Conservation (phyloP, 2,329 filamentous ascomycete genomes). For the Apiospora saccharicola region DNA sequence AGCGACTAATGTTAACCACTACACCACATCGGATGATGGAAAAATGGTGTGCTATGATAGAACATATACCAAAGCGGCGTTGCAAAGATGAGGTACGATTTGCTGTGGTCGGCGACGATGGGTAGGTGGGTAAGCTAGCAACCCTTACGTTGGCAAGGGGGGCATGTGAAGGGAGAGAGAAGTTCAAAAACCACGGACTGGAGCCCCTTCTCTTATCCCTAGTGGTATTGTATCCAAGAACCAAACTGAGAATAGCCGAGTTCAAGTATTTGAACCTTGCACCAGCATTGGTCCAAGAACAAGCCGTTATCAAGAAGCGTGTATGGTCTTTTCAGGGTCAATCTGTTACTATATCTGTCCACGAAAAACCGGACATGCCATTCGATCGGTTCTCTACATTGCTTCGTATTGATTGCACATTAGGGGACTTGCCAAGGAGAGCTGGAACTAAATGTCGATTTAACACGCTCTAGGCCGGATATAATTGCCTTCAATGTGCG, state of each 20-base stretch:
- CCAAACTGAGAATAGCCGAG: not conserved
- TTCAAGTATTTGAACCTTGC: not conserved
- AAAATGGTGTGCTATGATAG: not conserved
- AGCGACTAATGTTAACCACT: slow-evolving; percentile 7
- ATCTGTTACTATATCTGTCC: not conserved
- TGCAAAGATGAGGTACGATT: not conserved
- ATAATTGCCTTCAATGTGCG: not conserved
- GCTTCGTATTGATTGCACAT: not conserved
- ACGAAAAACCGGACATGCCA: not conserved
- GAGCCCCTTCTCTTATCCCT: not conserved
- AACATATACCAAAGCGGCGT: not conserved
- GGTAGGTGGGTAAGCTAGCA: not conserved
- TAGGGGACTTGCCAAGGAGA: not conserved
- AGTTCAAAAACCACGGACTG: not conserved
- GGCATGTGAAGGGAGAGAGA: not conserved
- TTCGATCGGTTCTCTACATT: not conserved
- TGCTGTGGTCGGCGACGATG: not conserved
- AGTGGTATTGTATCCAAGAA: not conserved
- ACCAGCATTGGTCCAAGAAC: not conserved
- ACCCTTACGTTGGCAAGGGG: not conserved
- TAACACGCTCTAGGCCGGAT: not conserved
- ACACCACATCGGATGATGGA: slow-evolving; percentile 1
- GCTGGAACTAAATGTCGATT: not conserved
- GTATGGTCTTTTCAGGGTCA: not conserved
- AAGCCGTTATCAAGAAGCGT: not conserved